Base-by-base conservation (phyloP, 441 rosid species). In the Adansonia madagascariensis region DNA sequence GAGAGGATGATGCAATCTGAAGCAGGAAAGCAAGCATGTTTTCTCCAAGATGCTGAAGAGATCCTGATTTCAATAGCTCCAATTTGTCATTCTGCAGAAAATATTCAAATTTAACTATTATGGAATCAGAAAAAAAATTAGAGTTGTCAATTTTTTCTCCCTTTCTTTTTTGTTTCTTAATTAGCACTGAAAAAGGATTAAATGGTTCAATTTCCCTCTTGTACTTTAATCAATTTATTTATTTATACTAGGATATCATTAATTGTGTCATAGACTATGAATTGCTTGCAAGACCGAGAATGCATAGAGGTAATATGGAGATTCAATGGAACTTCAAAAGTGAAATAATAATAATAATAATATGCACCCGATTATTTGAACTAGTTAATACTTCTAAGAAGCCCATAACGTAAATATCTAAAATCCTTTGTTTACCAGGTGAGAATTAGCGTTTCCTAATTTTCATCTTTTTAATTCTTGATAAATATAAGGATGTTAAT, bases 31-130 rank as follows among this genome's bases (percentile, higher is more conserved):
- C 90, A 80, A 96, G 99, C 93, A 94, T 86, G 80, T 96, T 94
- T 82, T 96, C 99, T 75, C 99, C 98, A 71, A 90, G 92, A 89
- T 96, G 98, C 85, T 96, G 99, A 74, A 95, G 97, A 18, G 99
- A 93, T 77, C 99, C 99, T 46, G 94, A 76, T 82, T 92, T 91
- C 79, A 96, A 77, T 44, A 96, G 91, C 81, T 96, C 95, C 77
- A 94, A 59, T 82, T 88, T 96, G 90, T 96, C 99, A 81, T 96
- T 96, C 99, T 96, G 94, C 88, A 75, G 75, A 76, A 72, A 56
- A 68, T 35, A 52, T 75, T 74, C 67, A 80, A 73, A 74, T 50
- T 73, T 62, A 75, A 74, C 43, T 41, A 61, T 39, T 65, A n/a
- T 65, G 46, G 35, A 46, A 39, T 43, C 11, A 6, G 35, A 76